Conservation (phyloP, 2,329 filamentous ascomycete species). For the Aspergillus phoenicis region DNA sequence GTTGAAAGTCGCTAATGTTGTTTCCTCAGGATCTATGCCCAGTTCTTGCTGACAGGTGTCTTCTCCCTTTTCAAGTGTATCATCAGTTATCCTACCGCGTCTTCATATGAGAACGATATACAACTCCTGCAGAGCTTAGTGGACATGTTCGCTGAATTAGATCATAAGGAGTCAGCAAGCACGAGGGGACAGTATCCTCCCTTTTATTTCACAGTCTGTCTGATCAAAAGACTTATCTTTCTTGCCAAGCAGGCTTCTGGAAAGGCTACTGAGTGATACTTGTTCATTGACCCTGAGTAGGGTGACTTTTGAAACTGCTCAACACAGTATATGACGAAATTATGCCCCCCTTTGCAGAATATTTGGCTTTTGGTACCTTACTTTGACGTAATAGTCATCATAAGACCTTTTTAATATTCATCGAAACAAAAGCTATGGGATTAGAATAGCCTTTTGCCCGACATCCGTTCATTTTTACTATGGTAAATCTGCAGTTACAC, state of each 20-base stretch:
- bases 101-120: constrained; percentile 20
- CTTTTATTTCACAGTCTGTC: constrained; percentile 23
- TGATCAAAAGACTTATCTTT: constrained; percentile 22
- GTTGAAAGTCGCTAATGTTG: background rate
- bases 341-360: too few species aligned
- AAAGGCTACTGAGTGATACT: background rate
- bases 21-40: constrained; percentile 26
- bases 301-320: too few species aligned
- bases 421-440: too few species aligned
- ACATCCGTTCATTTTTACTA: too few species aligned
- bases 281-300: too few species aligned
- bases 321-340: too few species aligned
- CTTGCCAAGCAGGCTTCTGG: constrained; percentile 26
- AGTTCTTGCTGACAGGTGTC: constrained; percentile 26
- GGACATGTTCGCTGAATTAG: constrained; percentile 17
- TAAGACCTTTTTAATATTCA: too few species aligned
- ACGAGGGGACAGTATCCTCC: constrained; percentile 21
- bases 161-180: constrained; percentile 10
- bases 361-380: too few species aligned
- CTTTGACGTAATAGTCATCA: too few species aligned
- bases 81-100: constrained; percentile 18
- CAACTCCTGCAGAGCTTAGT: constrained; percentile 21
- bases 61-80: constrained; percentile 27
- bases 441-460: too few species aligned
- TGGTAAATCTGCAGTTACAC: too few species aligned